These are phyloP conservation scores for Colletotrichum sp. DNA, from an alignment of 2,329 filamentous ascomycete genomes.

Conservation along the genomic window DNA sequence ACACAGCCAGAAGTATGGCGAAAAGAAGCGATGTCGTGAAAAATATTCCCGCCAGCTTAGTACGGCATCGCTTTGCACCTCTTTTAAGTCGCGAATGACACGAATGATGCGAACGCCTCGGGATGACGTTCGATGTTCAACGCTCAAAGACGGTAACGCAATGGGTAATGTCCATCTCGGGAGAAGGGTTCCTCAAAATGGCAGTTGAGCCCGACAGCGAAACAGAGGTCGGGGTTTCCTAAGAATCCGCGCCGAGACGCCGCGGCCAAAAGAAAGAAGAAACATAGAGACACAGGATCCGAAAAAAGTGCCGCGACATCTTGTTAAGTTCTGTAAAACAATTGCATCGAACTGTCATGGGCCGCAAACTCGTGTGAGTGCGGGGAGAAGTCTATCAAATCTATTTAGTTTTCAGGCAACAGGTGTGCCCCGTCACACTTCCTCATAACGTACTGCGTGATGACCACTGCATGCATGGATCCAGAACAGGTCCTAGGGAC, in stretches of 20 bases:
- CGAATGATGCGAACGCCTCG: neutral
- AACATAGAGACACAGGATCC: neutral
- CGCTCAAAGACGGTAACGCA: neutral
- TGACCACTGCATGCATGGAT: neutral
- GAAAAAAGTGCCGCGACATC: neutral
- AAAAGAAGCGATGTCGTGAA: neutral
- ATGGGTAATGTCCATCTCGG: neutral
- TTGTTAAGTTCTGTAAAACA: neutral
- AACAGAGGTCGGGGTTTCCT: neutral
- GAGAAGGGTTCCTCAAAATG: neutral
- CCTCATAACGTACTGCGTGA: neutral
- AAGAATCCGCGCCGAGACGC: neutral
- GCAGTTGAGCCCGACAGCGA: neutral
- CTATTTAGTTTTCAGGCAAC: neutral
- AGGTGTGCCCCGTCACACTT: neutral
- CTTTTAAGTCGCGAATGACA: neutral
- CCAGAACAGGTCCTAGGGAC: neutral
- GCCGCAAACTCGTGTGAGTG: neutral
- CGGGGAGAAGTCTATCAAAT: neutral
- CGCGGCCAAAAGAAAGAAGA: neutral
- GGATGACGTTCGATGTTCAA: neutral
- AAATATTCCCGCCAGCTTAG: neutral
- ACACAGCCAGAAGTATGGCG: neutral
- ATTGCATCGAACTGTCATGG: neutral
- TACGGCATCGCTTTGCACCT: accelerated